Base-by-base conservation (phyloP, 768 basidiomycete species). In the Polyporus arcularius region DNA sequence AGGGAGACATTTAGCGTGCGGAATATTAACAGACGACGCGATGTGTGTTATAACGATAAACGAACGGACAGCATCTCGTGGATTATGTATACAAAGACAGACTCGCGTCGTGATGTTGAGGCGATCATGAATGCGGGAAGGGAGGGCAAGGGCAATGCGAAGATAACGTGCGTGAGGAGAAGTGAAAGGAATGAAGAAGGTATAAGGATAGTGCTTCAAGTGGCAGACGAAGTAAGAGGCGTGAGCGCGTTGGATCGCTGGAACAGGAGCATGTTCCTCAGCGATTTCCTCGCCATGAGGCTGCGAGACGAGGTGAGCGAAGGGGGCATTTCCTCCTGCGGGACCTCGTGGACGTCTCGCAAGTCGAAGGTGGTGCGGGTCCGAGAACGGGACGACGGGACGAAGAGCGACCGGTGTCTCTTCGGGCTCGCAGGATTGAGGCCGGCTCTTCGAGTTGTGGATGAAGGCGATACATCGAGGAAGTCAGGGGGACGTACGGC, bases 211-310 rank as follows among this genome's bases (percentile, higher is more conserved):
- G 21, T 18, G 26, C 21, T 26, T 26, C 10, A 28, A 9, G 46
- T 15, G 26, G 21, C 10, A 26, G 26, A 14, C 21, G 46, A 28
- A 26, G 26, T 10, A 14, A 60, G 30, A 51, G 66, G 66, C 46
- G 66, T 65, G 48, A 63, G 48, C 39, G 64, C 65, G 53, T 57
- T 55, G 10, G 64, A 62, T n/a, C 67, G 67, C 32, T 67, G 67
- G 62, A 67, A 67, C 62, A 65, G 53, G 42, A 61, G 48, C 53
- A 67, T 43, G 50, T 59, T 67, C 57, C 55, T 59, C 45, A 63
- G 47, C 45, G 67, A 58, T 41, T 51, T 61, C 32, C 62, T 61
- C 51, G 63, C 48, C 18, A 55, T 52, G 38, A 60, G 46, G 14
- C 41, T 46, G 14, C 55, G 42, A 38, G 57, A 35, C 49, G 55